Percentiles rank a stretch among this genome's conserved stretches.
Evolutionary conservation across 805 yeast genomes (phyloP).

Genomic region (Ascoidea asiatica): DNA sequence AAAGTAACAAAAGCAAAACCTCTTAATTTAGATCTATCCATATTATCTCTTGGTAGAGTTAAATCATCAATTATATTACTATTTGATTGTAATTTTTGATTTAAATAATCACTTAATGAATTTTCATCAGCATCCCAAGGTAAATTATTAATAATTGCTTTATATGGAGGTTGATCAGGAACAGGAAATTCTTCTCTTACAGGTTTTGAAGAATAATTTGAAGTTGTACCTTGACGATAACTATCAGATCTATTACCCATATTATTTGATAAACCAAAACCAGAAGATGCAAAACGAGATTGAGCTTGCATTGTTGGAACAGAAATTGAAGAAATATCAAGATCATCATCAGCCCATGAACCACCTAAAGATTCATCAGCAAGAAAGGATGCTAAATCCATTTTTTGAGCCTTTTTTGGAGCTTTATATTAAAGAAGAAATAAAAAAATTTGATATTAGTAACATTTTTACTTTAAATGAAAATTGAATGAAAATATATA

Average conservation of each 20-base stretch:
- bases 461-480: too few relatives aligned
- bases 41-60: slow-evolving; percentile 19
- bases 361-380: slow-evolving; percentile 62
- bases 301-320: slow-evolving; percentile 26
- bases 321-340: slow-evolving; percentile 54
- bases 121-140: slow-evolving; percentile 72
- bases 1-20: slow-evolving; percentile 87
- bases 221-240: slow-evolving; percentile 18
- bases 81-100: slow-evolving; percentile 33
- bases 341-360: slow-evolving; percentile 80
- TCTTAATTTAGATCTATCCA: slow-evolving; percentile 62
- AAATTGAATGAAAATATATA: too few relatives aligned
- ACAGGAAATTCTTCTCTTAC: slow-evolving; percentile 66
- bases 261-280: slow-evolving; percentile 13
- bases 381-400: slow-evolving; percentile 81
- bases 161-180: slow-evolving; percentile 86
- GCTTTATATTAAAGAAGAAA: background rate
- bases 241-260: slow-evolving; percentile 17
- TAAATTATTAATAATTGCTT: slow-evolving; percentile 78
- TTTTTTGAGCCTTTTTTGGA: slow-evolving; percentile 43
- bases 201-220: slow-evolving; percentile 22
- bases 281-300: slow-evolving; percentile 15
- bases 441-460: background rate
- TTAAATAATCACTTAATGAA: slow-evolving; percentile 46
- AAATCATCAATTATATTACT: slow-evolving; percentile 16